Percentiles rank a stretch among this genome's conserved stretches.
These are phyloP conservation scores for Fusarium protoensiforme DNA, from an alignment of 2,329 filamentous ascomycete species.

Conservation along the genomic window DNA sequence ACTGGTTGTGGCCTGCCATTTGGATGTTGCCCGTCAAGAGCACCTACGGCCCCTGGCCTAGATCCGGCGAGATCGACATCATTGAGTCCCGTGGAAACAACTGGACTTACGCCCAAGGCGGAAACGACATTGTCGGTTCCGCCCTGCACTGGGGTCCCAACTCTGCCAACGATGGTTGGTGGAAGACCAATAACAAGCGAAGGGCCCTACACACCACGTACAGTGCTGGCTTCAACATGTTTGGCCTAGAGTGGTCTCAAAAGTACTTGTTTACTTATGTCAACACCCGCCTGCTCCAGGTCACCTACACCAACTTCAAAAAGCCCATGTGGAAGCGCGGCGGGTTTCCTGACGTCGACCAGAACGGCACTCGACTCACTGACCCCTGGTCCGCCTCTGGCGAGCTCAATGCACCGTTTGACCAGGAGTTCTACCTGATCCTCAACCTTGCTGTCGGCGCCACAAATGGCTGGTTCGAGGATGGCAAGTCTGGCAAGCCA, in stretches of 20 bases:
- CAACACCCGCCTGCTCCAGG: conserved; percentile 82
- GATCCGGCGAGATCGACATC: conserved; percentile 87
- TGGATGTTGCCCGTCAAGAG: conserved; percentile 84
- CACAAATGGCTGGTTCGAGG: conserved; percentile 86
- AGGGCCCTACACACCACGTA: conserved; percentile 81
- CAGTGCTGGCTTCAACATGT: conserved; percentile 76
- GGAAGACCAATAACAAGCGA: conserved; percentile 84
- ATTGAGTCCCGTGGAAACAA: conserved; percentile 86
- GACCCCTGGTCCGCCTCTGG: conserved; percentile 74
- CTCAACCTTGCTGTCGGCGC: conserved; percentile 80
- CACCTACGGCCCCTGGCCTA: conserved; percentile 81
- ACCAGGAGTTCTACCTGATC: conserved; percentile 80
- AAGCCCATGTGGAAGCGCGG: conserved; percentile 75
- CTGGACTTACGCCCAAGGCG: conserved; percentile 78
- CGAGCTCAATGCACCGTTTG: conserved; percentile 75
- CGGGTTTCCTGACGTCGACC: conserved; percentile 70
- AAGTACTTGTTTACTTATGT: conserved; percentile 91
- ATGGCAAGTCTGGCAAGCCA: conserved; percentile 77
- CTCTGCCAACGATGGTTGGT: conserved; percentile 79
- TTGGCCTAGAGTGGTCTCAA: conserved; percentile 86
- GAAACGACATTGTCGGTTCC: conserved; percentile 83
- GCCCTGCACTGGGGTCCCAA: conserved; percentile 87
- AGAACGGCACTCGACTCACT: conserved; percentile 72
- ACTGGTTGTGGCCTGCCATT: conserved; percentile 94
- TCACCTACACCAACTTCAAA: conserved; percentile 81